phyloP scores from a whole-genome alignment of 139 green algal species.

The Chlamydomonas schloesseri region DNA sequence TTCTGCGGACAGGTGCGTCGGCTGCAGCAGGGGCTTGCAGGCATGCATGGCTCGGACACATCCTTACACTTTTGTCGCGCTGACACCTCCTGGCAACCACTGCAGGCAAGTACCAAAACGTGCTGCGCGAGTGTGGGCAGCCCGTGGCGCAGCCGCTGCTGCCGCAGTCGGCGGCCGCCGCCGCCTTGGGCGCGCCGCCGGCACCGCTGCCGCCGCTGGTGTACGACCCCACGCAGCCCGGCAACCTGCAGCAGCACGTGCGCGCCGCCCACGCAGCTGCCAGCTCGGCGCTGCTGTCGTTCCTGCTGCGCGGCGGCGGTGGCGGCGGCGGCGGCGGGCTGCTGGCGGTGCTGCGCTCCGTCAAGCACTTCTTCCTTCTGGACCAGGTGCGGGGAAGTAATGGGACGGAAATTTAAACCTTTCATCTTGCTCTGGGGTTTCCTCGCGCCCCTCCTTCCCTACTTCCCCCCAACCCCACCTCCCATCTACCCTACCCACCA shows the following conservation, averaged over 20 bases:
- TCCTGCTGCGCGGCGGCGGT: constrained; percentile 62
- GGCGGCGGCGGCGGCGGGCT: constrained; percentile 37
- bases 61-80: too few species aligned
- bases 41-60: too few species aligned
- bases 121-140: constrained; percentile 81
- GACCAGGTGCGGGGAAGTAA: constrained; percentile 64
- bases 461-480: too few species aligned
- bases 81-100: constrained; percentile 37
- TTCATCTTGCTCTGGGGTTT: too few species aligned
- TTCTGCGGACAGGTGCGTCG: constrained; percentile 73
- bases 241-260: constrained; percentile 49
- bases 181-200: background rate
- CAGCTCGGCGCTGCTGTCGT: constrained; percentile 70
- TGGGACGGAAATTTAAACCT: too few species aligned
- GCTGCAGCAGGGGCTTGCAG: too few species aligned
- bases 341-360: constrained; percentile 70
- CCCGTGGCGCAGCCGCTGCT: constrained; percentile 44
- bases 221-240: constrained; percentile 64
- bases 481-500: too few species aligned
- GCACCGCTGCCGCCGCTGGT: constrained; percentile 37
- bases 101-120: constrained; percentile 93
- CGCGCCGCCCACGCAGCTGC: constrained; percentile 64
- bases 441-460: too few species aligned
- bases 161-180: background rate
- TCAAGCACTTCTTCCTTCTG: constrained; percentile 96